Evolutionary conservation across 2,329 filamentous ascomycete species (phyloP).

Genomic region (Penicillium sp.): DNA sequence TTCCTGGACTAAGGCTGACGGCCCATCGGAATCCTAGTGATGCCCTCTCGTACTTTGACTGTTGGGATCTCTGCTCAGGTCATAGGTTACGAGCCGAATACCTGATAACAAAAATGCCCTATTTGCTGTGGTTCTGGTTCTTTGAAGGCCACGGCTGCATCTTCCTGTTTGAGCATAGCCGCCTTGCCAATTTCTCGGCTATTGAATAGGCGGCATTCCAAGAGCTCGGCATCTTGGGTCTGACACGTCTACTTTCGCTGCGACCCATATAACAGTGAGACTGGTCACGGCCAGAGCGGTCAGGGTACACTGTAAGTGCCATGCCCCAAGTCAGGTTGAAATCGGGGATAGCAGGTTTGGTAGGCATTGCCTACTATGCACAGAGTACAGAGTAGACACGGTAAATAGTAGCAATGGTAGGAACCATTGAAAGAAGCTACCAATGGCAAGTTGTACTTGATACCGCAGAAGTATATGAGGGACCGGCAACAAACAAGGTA

Average conservation of each 20-base stretch:
- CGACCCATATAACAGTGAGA: background rate
- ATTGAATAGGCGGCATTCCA: conserved; percentile 8
- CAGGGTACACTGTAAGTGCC: background rate
- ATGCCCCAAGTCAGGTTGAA: background rate
- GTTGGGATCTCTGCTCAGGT: background rate
- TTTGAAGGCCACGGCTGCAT: conserved; percentile 11
- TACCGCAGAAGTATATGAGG: background rate
- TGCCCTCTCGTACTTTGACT: conserved; percentile 3
- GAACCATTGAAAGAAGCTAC: background rate
- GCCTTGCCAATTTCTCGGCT: conserved; percentile 10
- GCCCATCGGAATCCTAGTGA: background rate
- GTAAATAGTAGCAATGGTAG: background rate
- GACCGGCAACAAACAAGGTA: background rate
- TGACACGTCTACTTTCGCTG: conserved; percentile 2
- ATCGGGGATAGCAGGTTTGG: background rate
- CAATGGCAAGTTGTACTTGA: background rate
- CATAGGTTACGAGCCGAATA: background rate
- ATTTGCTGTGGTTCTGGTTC: conserved; percentile 1
- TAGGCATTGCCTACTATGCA: background rate
- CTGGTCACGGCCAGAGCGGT: background rate
- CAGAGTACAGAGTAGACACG: background rate
- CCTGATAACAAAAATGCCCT: background rate
- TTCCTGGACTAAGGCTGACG: conserved; percentile 1
- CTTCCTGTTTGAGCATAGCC: conserved; percentile 2
- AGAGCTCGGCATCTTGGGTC: conserved; percentile 12